Conservation (phyloP, 2,329 filamentous ascomycete species). For the Sclerotiophoma versabilis region DNA sequence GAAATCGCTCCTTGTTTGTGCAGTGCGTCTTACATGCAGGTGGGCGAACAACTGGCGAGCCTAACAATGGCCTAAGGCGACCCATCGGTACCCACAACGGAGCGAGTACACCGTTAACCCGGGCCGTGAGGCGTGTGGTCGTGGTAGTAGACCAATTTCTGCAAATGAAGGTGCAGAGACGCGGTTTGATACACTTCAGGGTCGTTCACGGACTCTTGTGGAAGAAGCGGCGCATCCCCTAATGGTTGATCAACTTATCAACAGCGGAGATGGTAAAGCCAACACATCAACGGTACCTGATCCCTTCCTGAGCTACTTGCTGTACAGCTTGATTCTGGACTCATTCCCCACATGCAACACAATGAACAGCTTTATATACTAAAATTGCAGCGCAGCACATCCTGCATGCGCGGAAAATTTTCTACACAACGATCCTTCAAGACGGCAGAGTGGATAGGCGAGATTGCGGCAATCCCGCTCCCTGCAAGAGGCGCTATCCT, state of each 20-base stretch:
- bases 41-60: neutral
- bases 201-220: neutral
- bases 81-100: neutral
- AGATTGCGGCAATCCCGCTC: slow-evolving; percentile 2
- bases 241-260: no score
- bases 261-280: no score
- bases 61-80: neutral
- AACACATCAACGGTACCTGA: no score
- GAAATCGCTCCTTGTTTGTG: neutral
- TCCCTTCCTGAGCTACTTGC: no score
- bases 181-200: neutral
- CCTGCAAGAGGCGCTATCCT: neutral
- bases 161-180: neutral
- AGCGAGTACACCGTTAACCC: neutral
- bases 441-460: neutral
- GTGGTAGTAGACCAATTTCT: neutral
- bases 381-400: no score
- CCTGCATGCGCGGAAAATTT: neutral
- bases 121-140: neutral
- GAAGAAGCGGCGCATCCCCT: neutral
- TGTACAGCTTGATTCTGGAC: no score
- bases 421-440: neutral
- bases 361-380: no score
- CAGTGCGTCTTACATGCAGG: neutral
- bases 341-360: no score